Percentiles rank a stretch among this genome's conserved stretches.
phyloP scores from a whole-genome alignment of 1,284 basidiomycete genomes.

The Cryptococcus deneoformans region DNA sequence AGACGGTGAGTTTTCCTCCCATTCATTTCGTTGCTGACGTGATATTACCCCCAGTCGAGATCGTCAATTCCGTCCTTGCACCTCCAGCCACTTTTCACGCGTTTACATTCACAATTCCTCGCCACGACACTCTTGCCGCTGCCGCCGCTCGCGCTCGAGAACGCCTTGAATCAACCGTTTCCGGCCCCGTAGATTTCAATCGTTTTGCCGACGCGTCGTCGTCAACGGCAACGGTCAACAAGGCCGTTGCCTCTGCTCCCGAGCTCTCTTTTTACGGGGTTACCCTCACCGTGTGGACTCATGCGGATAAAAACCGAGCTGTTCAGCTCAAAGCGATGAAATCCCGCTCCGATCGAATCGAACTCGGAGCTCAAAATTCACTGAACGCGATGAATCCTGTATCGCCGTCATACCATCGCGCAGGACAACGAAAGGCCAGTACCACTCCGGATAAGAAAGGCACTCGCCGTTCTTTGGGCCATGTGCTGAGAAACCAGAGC shows the following conservation, averaged over 20 bases:
- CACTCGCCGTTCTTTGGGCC: not conserved
- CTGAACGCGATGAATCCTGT: constrained; percentile 6
- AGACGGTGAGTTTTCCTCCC: constrained; percentile 24
- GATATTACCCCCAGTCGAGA: constrained; percentile 66
- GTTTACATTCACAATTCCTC: constrained; percentile 67
- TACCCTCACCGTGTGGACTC: constrained; percentile 88
- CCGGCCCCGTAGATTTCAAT: constrained; percentile 10
- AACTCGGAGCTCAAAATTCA: constrained; percentile 8
- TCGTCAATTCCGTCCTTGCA: constrained; percentile 85
- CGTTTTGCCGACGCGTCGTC: constrained; percentile 16
- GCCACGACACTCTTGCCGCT: constrained; percentile 32
- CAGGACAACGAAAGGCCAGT: not conserved
- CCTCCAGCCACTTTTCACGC: constrained; percentile 89
- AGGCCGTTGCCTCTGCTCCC: constrained; percentile 35
- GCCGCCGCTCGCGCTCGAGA: constrained; percentile 27
- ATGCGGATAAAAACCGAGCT: constrained; percentile 81
- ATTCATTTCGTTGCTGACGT: not conserved
- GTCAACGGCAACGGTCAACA: constrained; percentile 52
- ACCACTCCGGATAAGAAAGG: not conserved
- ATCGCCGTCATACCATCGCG: not conserved
- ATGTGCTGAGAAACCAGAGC: constrained; percentile 5
- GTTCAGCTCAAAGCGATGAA: constrained; percentile 34
- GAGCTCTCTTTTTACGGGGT: constrained; percentile 75
- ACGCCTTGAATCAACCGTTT: constrained; percentile 14
- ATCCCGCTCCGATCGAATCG: constrained; percentile 14